Evolutionary conservation across 2,329 filamentous ascomycete genomes (phyloP), one percentile per base, ranked within the genome.

Genomic region (Fusarium brevicatenulatum): DNA sequence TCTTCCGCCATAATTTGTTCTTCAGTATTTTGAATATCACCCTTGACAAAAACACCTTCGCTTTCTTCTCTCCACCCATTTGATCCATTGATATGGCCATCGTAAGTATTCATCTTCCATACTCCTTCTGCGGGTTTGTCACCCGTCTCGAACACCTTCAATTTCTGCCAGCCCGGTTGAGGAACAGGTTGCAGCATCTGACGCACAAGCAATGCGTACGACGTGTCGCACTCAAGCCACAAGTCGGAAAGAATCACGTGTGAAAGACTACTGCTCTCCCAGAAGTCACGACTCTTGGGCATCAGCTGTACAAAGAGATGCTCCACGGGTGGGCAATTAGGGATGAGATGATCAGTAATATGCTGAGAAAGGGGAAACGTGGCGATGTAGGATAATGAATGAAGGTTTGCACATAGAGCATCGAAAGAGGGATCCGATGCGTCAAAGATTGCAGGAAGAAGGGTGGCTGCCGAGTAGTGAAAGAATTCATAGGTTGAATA

Each of bases 401-500:
- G 81, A 49, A 91, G 78, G 9, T 83, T 83, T 12, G 79, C 67
- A 78, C 76, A 67, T 75, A 79, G 73, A 36, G 75, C 66, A 70
- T 83, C 75, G 67, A 85, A 82, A 54, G 81, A 78, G 50, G 80
- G 76, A 71, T 84, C 81, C 39, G 83, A 80, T 52, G 80, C 74
- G 23, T 85, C 85, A 23, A 88, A 78, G 10, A 90, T 81, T 18
- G 86, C 84, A 28, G 85, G 84, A 4, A 93, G 82, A 63, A 93
- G 85, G 19, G 90, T 90, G 0, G 90, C 91, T 11, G 91, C 87
- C 4, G 86, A 84, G 49, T 90, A 89, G 40, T 91, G 84, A 76
- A 91, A 93, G 81, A 91, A 94, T 75, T 94, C 91, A 78, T 93
- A 92, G 8, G 89, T 90, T 52, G 87, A 87, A 81, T 93, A 95